phyloP scores from a whole-genome alignment of 2,329 filamentous ascomycete species.

The Didymella segeticola region DNA sequence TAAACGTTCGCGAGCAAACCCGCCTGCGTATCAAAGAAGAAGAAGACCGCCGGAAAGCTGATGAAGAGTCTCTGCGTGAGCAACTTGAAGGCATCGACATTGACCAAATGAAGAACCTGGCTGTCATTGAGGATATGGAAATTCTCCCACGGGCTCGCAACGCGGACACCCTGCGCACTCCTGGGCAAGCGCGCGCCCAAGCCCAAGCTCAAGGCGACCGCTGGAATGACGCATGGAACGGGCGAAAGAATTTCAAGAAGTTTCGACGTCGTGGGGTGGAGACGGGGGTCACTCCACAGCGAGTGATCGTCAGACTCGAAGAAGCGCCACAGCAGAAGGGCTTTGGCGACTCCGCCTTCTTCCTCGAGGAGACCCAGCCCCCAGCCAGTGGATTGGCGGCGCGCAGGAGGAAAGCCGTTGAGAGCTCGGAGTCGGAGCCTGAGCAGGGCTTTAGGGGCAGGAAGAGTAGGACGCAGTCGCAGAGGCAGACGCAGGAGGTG shows the following conservation, averaged over 20 bases:
- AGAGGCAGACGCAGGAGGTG: conserved; percentile 25
- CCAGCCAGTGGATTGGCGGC: neutral
- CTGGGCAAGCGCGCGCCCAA: conserved; percentile 32
- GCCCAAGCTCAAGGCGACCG: conserved; percentile 58
- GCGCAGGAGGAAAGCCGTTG: conserved; percentile 1
- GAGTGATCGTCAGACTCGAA: conserved; percentile 73
- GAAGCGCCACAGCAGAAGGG: conserved; percentile 71
- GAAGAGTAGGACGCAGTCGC: conserved; percentile 5
- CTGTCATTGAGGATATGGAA: conserved; percentile 78
- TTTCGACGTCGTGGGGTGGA: conserved; percentile 64
- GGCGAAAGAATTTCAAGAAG: conserved; percentile 93
- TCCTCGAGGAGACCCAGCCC: conserved; percentile 60
- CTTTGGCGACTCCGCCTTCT: conserved; percentile 79
- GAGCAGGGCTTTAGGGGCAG: conserved; percentile 35
- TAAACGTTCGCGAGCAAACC: conserved; percentile 64
- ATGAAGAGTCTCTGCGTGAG: conserved; percentile 68
- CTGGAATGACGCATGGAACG: conserved; percentile 92
- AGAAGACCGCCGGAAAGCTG: conserved; percentile 60
- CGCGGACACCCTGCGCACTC: conserved; percentile 4
- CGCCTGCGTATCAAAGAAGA: conserved; percentile 60
- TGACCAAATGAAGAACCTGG: conserved; percentile 73
- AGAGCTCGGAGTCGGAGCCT: conserved; percentile 31
- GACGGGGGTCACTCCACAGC: conserved; percentile 53
- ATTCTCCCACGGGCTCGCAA: conserved; percentile 54
- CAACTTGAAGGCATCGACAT: conserved; percentile 71